Percentiles rank a stretch among this genome's conserved stretches.
phyloP scores from a whole-genome alignment of 345 rosid genomes.

The Populus simonii region DNA sequence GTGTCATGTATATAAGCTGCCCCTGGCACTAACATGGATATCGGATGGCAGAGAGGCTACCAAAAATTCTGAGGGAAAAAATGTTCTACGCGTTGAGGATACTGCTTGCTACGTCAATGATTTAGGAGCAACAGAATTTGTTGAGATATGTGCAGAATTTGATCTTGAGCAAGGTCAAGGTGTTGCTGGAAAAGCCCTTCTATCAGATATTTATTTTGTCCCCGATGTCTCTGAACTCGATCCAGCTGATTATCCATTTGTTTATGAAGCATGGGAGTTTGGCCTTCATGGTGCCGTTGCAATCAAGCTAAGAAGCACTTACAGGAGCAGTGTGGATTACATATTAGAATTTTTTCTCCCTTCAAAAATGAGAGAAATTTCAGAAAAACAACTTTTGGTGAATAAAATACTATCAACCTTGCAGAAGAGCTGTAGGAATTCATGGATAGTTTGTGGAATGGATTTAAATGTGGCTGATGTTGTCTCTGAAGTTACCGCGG shows the following conservation, averaged over 20 bases:
- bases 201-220: neutral
- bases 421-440: neutral
- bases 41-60: neutral
- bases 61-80: neutral
- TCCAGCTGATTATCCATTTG: neutral
- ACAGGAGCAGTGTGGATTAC: neutral
- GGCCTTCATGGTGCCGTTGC: neutral
- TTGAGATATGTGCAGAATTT: neutral
- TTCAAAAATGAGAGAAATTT: neutral
- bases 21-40: neutral
- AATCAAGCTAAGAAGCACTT: neutral
- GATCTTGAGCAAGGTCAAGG: neutral
- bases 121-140: neutral
- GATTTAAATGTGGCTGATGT: no score
- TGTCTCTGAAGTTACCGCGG: no score
- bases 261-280: neutral
- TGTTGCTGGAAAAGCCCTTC: constrained; percentile 2
- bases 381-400: neutral
- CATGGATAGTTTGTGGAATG: no score
- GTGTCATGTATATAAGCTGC: neutral
- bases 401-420: neutral
- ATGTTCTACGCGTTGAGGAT: neutral
- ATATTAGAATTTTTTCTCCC: neutral
- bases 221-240: neutral
- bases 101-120: neutral